Evolutionary conservation across 1,284 basidiomycete genomes (phyloP), one percentile per base, ranked within the genome.

Genomic region (Cutaneotrichosporon mucoides): DNA sequence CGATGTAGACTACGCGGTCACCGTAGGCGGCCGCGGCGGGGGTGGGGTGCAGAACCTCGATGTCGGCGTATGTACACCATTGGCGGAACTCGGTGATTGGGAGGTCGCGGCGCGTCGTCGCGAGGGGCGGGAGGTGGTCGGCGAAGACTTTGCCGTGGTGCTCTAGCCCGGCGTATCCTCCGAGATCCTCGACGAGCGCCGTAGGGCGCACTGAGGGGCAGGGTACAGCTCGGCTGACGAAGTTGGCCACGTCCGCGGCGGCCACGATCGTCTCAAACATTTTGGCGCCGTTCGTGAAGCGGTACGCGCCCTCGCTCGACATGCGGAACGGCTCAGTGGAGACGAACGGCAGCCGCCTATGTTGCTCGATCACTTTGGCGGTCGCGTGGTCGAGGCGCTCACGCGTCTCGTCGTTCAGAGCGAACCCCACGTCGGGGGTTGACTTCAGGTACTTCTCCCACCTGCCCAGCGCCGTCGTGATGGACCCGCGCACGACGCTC

Each of bases 1-100:
- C 49, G 24, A 53, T 24, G 44, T 57, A 57, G 35, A 47, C 49
- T 11, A 57, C n/a, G 11, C 56, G 49, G 35, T 35, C 13, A 10
- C 43, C 56, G 37, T 52, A n/a, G 15, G 15, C 36, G 13, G 8
- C 35, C 34, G 12, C 7, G 4, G 0, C 9, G 33, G 50, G 48
- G 3, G 36, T 6, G 1, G 56, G 12, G 36, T 42, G 42, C 9
- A 50, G 36, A n/a, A 57, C 34, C 42, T 52, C 45, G 11, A 57
- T 15, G 42, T 57, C 49, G 41, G 43, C 56, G 33, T 34, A 47
- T 5, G 8, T 9, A 16, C 43, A 38, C 56, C 56, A 57, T 4
- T 11, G 13, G 11, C 7, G 2, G n/a, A 57, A 57, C 6, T 42
- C 33, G 13, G 36, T 33, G 12, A 36, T 9, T 6, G 36, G 9